Percentiles rank a stretch among this genome's conserved stretches.
Evolutionary conservation across 306 rosid species (phyloP).

Genomic region (Fragaria ananassa): DNA sequence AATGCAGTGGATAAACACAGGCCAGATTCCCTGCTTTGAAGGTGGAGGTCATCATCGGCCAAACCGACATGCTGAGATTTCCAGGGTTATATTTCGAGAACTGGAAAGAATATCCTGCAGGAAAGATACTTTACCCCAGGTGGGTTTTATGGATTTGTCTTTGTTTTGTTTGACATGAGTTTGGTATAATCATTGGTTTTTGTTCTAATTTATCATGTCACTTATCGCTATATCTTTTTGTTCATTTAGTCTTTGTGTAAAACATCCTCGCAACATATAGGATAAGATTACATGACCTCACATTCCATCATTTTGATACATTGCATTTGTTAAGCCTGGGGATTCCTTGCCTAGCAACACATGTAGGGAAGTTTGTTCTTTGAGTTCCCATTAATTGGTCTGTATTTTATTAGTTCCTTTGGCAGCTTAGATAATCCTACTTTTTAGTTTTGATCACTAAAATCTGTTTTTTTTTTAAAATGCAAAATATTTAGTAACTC

Average conservation of each 20-base stretch:
- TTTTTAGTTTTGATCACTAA: neutral
- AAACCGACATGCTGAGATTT: slow-evolving; percentile 93
- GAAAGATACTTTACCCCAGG: slow-evolving; percentile 82
- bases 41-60: slow-evolving; percentile 98
- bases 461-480: neutral
- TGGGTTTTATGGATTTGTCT: slow-evolving; percentile 7
- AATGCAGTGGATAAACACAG: slow-evolving; percentile 97
- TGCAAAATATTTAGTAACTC: neutral
- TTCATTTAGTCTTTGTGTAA: neutral
- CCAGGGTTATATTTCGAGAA: slow-evolving; percentile 87
- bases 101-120: slow-evolving; percentile 58
- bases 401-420: neutral
- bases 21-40: slow-evolving; percentile 95
- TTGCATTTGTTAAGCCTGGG: neutral
- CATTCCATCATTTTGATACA: neutral
- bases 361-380: neutral
- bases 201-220: slow-evolving; percentile 5
- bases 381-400: neutral
- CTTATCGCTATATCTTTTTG: neutral
- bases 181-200: slow-evolving; percentile 11
- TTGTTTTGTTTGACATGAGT: slow-evolving; percentile 18
- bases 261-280: neutral
- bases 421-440: slow-evolving; percentile 1
- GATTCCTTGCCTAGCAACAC: neutral
- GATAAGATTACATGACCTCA: slow-evolving; percentile 5